Percentiles rank a stretch among this genome's conserved stretches.
Evolutionary conservation across 768 basidiomycete genomes (phyloP).

Genomic region (Boletus tomentosulus): DNA sequence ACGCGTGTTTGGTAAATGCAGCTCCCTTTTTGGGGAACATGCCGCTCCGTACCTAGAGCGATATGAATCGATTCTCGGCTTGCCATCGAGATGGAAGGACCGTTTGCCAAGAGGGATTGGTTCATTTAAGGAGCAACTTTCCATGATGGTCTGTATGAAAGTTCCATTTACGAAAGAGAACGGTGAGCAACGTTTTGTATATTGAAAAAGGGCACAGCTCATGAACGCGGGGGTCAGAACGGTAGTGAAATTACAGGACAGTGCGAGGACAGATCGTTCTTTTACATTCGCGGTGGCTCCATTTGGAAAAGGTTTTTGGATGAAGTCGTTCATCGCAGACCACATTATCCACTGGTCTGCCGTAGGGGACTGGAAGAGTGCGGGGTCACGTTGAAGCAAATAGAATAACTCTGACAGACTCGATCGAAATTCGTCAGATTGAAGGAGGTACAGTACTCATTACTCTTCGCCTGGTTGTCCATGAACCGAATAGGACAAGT

Average conservation of each 20-base stretch:
- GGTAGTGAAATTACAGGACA: slow-evolving; percentile 1
- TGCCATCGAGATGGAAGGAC: neutral
- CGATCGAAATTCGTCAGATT: slow-evolving; percentile 23
- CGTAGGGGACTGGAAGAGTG: no score
- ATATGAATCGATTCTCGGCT: neutral
- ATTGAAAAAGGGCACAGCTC: slow-evolving; percentile 5
- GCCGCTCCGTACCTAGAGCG: neutral
- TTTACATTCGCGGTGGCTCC: neutral
- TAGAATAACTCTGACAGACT: neutral
- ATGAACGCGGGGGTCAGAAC: neutral
- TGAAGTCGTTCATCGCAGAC: no score
- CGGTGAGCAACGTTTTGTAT: neutral
- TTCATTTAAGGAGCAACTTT: slow-evolving; percentile 14
- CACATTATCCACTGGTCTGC: no score
- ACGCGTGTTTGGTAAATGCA: neutral
- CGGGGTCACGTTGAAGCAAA: neutral
- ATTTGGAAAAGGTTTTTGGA: no score
- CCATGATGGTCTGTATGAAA: slow-evolving; percentile 2
- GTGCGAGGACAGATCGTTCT: neutral
- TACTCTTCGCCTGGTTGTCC: slow-evolving; percentile 23
- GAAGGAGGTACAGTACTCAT: slow-evolving; percentile 31
- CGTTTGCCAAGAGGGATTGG: slow-evolving; percentile 7
- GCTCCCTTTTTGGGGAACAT: neutral
- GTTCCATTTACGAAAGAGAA: slow-evolving; percentile 9
- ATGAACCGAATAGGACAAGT: slow-evolving; percentile 18